Conservation (phyloP, 2,329 filamentous ascomycete species). For the Penicillium vulpinum region DNA sequence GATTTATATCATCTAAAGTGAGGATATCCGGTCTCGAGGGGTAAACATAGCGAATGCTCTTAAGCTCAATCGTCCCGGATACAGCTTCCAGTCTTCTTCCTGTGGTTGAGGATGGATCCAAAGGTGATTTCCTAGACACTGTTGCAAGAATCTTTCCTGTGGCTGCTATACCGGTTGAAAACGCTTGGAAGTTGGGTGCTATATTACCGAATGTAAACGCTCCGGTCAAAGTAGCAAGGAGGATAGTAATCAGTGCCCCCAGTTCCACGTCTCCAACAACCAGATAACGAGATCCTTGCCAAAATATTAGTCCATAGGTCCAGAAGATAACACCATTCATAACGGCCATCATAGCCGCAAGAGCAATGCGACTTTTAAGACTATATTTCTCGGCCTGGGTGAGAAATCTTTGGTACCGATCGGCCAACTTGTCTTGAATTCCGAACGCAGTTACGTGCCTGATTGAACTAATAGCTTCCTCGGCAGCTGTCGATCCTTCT, state of each 20-base stretch:
- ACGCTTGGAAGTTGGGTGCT: neutral
- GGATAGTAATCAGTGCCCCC: neutral
- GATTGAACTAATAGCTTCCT: neutral
- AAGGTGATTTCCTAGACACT: neutral
- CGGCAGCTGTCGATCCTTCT: neutral
- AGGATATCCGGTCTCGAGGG: neutral
- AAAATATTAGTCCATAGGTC: neutral
- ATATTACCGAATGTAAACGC: neutral
- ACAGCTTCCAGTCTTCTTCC: neutral
- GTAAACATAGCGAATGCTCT: neutral
- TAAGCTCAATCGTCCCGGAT: neutral
- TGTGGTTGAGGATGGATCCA: neutral
- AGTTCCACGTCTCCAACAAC: neutral
- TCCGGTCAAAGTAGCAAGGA: neutral
- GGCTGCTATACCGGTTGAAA: neutral
- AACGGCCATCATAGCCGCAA: neutral
- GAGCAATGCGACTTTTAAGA: neutral
- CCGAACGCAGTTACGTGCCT: neutral
- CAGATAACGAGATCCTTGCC: neutral
- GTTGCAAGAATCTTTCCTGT: neutral
- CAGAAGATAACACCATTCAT: neutral
- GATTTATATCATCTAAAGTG: neutral
- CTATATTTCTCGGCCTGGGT: neutral
- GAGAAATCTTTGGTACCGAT: neutral
- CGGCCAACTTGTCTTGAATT: neutral